Percentiles rank a stretch among this genome's conserved stretches.
These are phyloP conservation scores for Ophiocordyceps camponoti-saundersi DNA, from an alignment of 2,329 filamentous ascomycete species.

Conservation along the genomic window DNA sequence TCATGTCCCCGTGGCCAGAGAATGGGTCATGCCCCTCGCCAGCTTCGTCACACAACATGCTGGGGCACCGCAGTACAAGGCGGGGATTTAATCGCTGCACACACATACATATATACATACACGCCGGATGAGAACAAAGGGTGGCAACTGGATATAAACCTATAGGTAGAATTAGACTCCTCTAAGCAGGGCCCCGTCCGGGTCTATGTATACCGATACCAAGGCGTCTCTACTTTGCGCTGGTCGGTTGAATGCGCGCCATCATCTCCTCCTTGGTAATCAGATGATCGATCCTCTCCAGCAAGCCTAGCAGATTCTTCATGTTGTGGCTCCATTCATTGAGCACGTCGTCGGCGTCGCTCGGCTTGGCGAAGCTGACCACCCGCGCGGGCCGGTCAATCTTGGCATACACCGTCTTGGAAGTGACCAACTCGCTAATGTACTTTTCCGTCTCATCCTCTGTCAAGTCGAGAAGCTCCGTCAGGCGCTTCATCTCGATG, in stretches of 20 bases:
- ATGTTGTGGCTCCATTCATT: constrained; percentile 99
- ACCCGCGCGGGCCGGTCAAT: constrained; percentile 88
- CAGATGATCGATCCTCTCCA: constrained; percentile 89
- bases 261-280: constrained; percentile 99
- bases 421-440: constrained; percentile 90
- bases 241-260: constrained; percentile 72
- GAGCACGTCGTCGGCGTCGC: constrained; percentile 86
- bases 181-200: background rate
- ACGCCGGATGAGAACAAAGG: background rate
- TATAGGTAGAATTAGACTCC: no score
- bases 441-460: constrained; percentile 98
- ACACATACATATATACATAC: background rate
- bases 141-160: no score
- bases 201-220: constrained; percentile 12
- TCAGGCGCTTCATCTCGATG: constrained; percentile 81
- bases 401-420: constrained; percentile 95
- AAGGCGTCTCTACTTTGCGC: constrained; percentile 13
- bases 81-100: constrained; percentile 7
- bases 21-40: constrained; percentile 61
- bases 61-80: constrained; percentile 10
- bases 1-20: constrained; percentile 69
- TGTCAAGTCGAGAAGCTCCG: constrained; percentile 75
- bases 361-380: constrained; percentile 86
- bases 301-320: constrained; percentile 71
- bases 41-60: constrained; percentile 43